phyloP scores from a whole-genome alignment of 768 basidiomycete species.

The Hericium coralloides region DNA sequence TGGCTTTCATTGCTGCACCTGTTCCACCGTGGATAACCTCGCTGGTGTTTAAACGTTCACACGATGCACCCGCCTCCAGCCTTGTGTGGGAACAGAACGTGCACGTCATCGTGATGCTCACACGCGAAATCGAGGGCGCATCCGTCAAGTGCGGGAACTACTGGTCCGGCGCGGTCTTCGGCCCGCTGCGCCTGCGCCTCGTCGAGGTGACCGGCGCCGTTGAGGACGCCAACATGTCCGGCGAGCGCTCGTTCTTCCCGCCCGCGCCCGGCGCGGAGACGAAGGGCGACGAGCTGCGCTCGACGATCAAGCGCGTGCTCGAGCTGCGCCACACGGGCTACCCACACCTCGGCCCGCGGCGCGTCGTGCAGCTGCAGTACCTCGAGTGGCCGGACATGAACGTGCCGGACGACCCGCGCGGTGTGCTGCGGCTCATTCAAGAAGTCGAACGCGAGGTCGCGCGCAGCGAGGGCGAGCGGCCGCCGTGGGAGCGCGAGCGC shows the following conservation, averaged over 20 bases:
- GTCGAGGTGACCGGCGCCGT: constrained; percentile 38
- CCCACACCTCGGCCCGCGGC: constrained; percentile 51
- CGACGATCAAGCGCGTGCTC: constrained; percentile 54
- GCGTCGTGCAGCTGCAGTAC: constrained; percentile 83
- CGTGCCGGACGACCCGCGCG: constrained; percentile 77
- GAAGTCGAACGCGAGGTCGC: constrained; percentile 44
- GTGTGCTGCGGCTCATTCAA: constrained; percentile 63
- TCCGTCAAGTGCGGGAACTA: constrained; percentile 88
- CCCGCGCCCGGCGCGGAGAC: not conserved
- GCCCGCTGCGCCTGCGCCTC: constrained; percentile 55
- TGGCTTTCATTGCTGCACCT: too few relatives aligned
- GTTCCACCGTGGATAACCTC: not conserved
- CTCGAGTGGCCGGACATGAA: constrained; percentile 96
- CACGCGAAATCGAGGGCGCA: constrained; percentile 82
- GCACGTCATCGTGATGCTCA: constrained; percentile 94
- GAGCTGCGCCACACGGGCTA: constrained; percentile 54
- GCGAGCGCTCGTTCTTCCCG: constrained; percentile 26
- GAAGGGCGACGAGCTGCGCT: constrained; percentile 16
- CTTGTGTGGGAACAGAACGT: constrained; percentile 93
- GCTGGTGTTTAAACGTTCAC: not conserved
- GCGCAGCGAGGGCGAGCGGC: constrained; percentile 13
- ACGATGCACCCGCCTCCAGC: constrained; percentile 25
- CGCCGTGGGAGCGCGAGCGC: constrained; percentile 14
- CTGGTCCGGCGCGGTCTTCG: constrained; percentile 67
- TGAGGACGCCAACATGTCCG: constrained; percentile 21